Base-by-base conservation (phyloP, 257 asterid genomes). In the Cruciata laevipes region DNA sequence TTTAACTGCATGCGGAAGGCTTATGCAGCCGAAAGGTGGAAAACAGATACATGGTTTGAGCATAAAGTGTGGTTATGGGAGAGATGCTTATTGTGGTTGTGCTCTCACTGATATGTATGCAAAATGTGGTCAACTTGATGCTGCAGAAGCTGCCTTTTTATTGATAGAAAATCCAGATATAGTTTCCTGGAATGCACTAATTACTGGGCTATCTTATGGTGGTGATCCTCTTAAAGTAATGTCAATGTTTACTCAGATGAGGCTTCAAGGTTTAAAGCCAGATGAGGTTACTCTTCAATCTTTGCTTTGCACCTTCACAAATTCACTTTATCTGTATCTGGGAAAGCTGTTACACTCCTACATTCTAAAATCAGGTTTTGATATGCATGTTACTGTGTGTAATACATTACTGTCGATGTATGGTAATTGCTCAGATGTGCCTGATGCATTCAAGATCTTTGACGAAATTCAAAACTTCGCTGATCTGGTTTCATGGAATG, bases 401-500 rank as follows among this genome's bases (percentile, higher is more conserved):
- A 89, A 89, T 42, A 78, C 92, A 1, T 74, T 89, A 66, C 83
- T 87, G 38, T 83, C 90, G 30, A 83, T 85, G 90, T 89, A 87
- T 67, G 81, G 90, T 25, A 89, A 82, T 74, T 86, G 96, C 69
- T 87, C 82, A 0, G 78, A 75, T 52, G 72, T 63, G 66, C 18
- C 1, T 18, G 79, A 84, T 73, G 87, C 92, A 11, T 74, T 72
- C 79, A 79, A 70, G 61, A 61, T 83, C 69, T 89, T 89, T 69
- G 42, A 79, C 10, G 81, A 72, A 66, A 82, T 79, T 67, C 77
- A 63, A 69, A 65, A 55, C 67, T 66, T 67, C 30, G 88, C 85
- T 30, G 96, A 89, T 82, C 64, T 79, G 47, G 92, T 89, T 75
- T 81, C 96, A n/a, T 89, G 96, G 96, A 89, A 85, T 67, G 85